Conservation (phyloP, 805 yeast genomes). For the Yarrowia divulgata region DNA sequence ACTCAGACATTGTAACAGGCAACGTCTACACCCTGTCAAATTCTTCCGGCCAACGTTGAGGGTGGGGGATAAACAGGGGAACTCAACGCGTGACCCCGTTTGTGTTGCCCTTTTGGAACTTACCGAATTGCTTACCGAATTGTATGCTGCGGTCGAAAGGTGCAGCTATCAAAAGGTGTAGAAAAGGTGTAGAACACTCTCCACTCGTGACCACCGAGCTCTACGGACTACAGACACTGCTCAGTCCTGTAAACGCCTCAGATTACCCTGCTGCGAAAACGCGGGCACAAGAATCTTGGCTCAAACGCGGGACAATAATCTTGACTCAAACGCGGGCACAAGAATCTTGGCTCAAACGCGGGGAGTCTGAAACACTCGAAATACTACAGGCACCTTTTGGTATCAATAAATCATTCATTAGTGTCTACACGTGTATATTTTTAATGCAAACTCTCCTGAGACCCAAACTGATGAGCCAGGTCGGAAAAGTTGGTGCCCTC, state of each 20-base stretch:
- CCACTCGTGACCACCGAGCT: too few species aligned
- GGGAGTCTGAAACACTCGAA: slow-evolving; percentile 1
- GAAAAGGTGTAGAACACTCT: too few species aligned
- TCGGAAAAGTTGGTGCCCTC: slow-evolving; percentile 37
- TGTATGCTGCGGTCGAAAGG: too few species aligned
- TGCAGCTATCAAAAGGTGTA: too few species aligned
- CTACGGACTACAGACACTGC: too few species aligned
- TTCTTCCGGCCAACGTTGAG: slow-evolving; percentile 12
- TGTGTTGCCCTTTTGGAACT: too few species aligned
- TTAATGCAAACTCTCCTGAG: slow-evolving; percentile 37
- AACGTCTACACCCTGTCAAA: neutral
- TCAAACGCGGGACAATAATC: neutral
- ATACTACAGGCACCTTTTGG: neutral
- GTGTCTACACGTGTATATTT: slow-evolving; percentile 31
- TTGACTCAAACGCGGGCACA: too few species aligned
- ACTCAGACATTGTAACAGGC: neutral
- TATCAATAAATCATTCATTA: slow-evolving; percentile 34
- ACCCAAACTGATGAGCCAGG: slow-evolving; percentile 37
- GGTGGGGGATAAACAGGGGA: neutral
- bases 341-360: neutral
- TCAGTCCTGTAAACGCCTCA: too few species aligned
- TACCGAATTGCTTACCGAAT: too few species aligned
- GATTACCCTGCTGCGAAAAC: too few species aligned
- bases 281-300: too few species aligned
- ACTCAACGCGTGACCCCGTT: too few species aligned